Evolutionary conservation across 2,329 filamentous ascomycete species (phyloP).

Genomic region (Albifimbria verrucaria): DNA sequence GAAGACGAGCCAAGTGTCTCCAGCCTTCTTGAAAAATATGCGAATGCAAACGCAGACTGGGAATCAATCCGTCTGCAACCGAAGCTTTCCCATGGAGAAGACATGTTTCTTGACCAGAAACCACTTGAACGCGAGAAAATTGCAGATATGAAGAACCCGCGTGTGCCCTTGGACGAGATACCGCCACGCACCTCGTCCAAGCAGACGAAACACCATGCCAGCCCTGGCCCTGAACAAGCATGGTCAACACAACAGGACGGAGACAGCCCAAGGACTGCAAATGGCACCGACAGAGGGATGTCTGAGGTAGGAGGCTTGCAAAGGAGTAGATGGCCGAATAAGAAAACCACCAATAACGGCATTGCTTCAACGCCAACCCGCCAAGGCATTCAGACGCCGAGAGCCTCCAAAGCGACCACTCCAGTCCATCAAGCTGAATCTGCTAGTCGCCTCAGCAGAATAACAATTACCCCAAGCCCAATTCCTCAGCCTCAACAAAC

Average conservation of each 20-base stretch:
- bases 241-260: too few species aligned
- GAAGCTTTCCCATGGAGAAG: background rate
- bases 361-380: background rate
- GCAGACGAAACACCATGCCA: slow-evolving; percentile 4
- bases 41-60: background rate
- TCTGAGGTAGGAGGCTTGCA: too few species aligned
- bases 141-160: slow-evolving; percentile 7
- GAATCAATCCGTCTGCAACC: background rate
- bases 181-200: slow-evolving; percentile 26
- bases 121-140: background rate
- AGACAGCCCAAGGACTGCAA: too few species aligned
- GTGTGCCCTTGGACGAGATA: slow-evolving; percentile 17
- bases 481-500: too few species aligned
- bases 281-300: too few species aligned
- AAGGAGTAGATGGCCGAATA: background rate
- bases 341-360: background rate
- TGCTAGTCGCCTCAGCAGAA: too few species aligned
- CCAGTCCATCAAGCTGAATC: too few species aligned
- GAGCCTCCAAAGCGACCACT: background rate
- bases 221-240: too few species aligned
- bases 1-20: background rate
- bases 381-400: background rate
- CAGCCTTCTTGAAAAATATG: background rate
- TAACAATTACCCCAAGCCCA: too few species aligned
- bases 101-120: background rate